Conservation (phyloP, 306 rosid genomes). For the Hylodesmum podocarpum region DNA sequence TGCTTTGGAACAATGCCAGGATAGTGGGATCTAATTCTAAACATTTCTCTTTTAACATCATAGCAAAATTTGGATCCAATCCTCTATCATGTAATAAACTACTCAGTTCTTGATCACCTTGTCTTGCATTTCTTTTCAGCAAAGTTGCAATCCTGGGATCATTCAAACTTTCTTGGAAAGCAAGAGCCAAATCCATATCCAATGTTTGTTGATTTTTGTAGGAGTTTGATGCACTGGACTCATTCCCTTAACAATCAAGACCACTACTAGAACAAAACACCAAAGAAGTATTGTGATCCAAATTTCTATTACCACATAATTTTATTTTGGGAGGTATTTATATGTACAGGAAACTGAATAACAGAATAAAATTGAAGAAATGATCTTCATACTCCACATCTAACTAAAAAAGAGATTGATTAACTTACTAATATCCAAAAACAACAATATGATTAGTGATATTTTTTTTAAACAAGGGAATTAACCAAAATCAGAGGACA, state of each 20-base stretch:
- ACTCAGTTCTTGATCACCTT: constrained; percentile 81
- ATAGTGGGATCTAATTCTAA: constrained; percentile 98
- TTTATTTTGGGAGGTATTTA: too few relatives aligned
- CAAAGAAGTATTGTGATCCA: constrained; percentile 68
- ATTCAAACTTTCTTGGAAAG: constrained; percentile 94
- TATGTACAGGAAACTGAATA: too few relatives aligned
- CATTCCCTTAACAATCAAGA: constrained; percentile 91
- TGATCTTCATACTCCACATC: too few relatives aligned
- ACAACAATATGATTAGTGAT: too few relatives aligned
- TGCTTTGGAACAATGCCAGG: constrained; percentile 90
- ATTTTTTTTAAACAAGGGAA: too few relatives aligned
- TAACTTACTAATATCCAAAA: too few relatives aligned
- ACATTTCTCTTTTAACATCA: constrained; percentile 98
- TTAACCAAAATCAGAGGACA: too few relatives aligned
- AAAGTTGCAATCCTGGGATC: constrained; percentile 95
- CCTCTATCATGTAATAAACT: constrained; percentile 93
- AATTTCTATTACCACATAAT: constrained; percentile 54
- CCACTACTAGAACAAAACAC: constrained; percentile 89
- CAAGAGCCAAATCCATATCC: constrained; percentile 86
- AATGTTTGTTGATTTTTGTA: constrained; percentile 85
- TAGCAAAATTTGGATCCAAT: constrained; percentile 97
- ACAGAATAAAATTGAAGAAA: too few relatives aligned
- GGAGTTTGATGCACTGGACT: constrained; percentile 88
- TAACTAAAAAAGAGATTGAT: too few relatives aligned
- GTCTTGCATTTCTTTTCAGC: constrained; percentile 76